Evolutionary conservation across 75 land plant species (phyloP).

Genomic region (Cunninghamia lanceolata): DNA sequence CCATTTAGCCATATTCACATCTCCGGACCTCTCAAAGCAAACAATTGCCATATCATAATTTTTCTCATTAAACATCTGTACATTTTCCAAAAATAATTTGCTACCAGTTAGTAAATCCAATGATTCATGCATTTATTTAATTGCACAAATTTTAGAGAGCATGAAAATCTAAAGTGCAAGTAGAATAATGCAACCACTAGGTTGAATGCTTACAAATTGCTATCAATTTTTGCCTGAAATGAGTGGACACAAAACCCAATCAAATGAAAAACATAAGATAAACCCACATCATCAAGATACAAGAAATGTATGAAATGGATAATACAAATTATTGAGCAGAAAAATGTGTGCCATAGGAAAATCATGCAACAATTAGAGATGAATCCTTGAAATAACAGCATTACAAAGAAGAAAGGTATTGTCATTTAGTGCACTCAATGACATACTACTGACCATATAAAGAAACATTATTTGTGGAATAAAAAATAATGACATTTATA

Average conservation of each 20-base stretch:
- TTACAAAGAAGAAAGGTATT: neutral
- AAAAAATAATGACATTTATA: neutral
- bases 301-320: neutral
- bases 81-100: neutral
- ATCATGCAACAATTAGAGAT: neutral
- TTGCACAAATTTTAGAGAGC: neutral
- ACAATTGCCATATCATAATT: constrained; percentile 61
- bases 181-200: neutral
- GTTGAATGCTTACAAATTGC: neutral
- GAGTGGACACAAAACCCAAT: neutral
- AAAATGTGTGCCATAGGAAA: neutral
- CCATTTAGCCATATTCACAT: constrained; percentile 27
- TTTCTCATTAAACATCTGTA: constrained; percentile 41
- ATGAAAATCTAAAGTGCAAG: neutral
- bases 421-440: neutral
- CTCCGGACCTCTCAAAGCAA: constrained; percentile 73
- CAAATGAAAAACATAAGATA: too few relatives aligned
- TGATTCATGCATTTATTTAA: neutral
- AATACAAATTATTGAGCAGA: neutral
- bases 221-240: neutral
- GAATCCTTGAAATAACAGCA: too few relatives aligned
- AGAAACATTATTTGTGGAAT: too few relatives aligned
- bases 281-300: neutral
- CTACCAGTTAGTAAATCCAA: neutral
- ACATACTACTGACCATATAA: neutral